Evolutionary conservation across 352 stramenopile species (phyloP).

Genomic region (Globisporangium spinosum): DNA sequence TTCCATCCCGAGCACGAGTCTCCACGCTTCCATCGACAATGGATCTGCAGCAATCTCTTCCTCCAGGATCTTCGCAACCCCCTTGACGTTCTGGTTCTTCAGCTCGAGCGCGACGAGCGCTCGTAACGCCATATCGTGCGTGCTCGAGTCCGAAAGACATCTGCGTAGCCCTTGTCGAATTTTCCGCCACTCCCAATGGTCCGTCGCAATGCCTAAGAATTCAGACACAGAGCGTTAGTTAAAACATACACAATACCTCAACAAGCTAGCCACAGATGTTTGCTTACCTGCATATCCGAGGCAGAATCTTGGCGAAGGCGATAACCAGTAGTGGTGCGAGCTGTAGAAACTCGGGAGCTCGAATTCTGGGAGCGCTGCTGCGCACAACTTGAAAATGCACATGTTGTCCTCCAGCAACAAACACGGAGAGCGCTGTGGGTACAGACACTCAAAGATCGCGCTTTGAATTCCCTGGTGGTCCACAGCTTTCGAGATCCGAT

Average conservation of each 20-base stretch:
- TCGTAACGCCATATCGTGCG: slow-evolving; percentile 30
- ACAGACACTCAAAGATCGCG: slow-evolving; percentile 42
- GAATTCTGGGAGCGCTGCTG: slow-evolving; percentile 20
- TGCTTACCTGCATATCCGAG: slow-evolving; percentile 41
- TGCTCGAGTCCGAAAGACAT: slow-evolving; percentile 30
- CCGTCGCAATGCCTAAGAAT: slow-evolving; percentile 28
- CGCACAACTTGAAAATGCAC: slow-evolving; percentile 41
- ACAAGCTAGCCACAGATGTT: too few relatives aligned
- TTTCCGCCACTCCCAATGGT: slow-evolving; percentile 49
- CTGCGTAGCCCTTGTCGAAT: slow-evolving; percentile 33
- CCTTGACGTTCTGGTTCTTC: slow-evolving; percentile 36
- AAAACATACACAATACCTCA: neutral
- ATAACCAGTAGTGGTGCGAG: slow-evolving; percentile 29
- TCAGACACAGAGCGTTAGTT: neutral
- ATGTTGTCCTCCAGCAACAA: slow-evolving; percentile 29
- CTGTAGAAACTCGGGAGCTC: slow-evolving; percentile 35
- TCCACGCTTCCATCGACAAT: slow-evolving; percentile 42
- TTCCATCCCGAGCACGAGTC: slow-evolving; percentile 45
- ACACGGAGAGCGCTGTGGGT: slow-evolving; percentile 32
- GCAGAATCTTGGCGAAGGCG: slow-evolving; percentile 36
- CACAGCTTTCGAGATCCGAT: slow-evolving; percentile 21
- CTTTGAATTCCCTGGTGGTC: slow-evolving; percentile 24
- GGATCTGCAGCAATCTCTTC: slow-evolving; percentile 31
- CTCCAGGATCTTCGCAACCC: slow-evolving; percentile 34
- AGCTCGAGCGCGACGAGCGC: slow-evolving; percentile 42